A percentile compares a stretch with the other conserved stretches of the same genome.
Evolutionary conservation across 805 yeast genomes (phyloP).

Genomic region (Zygosaccharomyces rouxii): DNA sequence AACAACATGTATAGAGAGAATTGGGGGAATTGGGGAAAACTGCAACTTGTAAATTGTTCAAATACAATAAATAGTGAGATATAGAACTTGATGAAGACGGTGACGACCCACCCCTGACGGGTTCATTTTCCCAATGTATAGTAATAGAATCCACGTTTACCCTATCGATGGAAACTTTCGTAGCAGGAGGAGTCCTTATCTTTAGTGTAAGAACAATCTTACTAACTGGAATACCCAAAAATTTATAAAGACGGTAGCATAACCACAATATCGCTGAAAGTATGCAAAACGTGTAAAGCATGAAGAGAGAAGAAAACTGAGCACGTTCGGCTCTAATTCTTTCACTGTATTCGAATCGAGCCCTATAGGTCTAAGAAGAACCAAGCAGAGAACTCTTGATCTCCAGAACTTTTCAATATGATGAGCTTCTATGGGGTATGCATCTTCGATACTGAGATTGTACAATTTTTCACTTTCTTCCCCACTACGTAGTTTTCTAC

Average conservation of each 20-base stretch:
- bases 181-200: slow-evolving; percentile 32
- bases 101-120: slow-evolving; percentile 4
- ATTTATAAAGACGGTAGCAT: slow-evolving; percentile 26
- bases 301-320: neutral
- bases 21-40: slow-evolving; percentile 30
- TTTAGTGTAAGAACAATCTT: slow-evolving; percentile 29
- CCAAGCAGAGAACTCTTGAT: no score
- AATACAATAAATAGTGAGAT: slow-evolving; percentile 30
- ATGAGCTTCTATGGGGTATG: neutral
- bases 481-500: slow-evolving; percentile 4
- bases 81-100: slow-evolving; percentile 14
- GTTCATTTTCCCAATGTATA: slow-evolving; percentile 36
- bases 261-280: slow-evolving; percentile 27
- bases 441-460: neutral
- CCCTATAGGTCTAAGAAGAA: no score
- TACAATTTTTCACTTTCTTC: slow-evolving; percentile 1
- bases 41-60: slow-evolving; percentile 31
- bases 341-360: no score
- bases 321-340: no score
- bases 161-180: slow-evolving; percentile 34
- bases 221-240: slow-evolving; percentile 29
- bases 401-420: neutral
- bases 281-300: slow-evolving; percentile 10
- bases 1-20: slow-evolving; percentile 33
- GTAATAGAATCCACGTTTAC: slow-evolving; percentile 29